A percentile compares a stretch with the other conserved stretches of the same genome.
phyloP scores from a whole-genome alignment of 768 basidiomycete genomes.

The Suillus discolor region DNA sequence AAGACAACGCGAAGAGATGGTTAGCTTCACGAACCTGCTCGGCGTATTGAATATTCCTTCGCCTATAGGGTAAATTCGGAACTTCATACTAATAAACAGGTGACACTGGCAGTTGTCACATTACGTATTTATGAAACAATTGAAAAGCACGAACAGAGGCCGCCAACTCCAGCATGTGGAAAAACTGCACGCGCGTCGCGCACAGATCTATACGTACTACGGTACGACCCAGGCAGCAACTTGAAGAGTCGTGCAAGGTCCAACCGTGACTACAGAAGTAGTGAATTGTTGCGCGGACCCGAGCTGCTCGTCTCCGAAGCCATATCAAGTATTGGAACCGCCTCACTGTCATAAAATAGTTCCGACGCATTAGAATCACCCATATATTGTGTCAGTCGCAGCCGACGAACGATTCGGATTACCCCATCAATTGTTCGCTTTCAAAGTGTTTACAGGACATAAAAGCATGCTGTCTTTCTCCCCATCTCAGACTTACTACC shows the following conservation, averaged over 20 bases:
- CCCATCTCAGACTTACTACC: background rate
- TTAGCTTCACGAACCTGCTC: too few species aligned
- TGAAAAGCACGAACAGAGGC: too few species aligned
- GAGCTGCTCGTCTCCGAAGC: background rate
- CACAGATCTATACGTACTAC: background rate
- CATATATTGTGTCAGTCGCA: background rate
- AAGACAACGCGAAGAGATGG: too few species aligned
- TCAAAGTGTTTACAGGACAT: background rate
- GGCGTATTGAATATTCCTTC: too few species aligned
- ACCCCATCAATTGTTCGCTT: too few species aligned
- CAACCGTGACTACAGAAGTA: background rate
- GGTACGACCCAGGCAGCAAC: too few species aligned
- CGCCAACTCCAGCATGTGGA: background rate
- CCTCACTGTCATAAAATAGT: background rate
- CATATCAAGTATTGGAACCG: background rate
- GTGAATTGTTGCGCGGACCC: background rate
- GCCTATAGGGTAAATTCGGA: too few species aligned
- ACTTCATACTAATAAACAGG: too few species aligned
- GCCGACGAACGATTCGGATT: background rate
- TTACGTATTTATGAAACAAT: too few species aligned
- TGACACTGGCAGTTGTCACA: too few species aligned
- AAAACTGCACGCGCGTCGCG: background rate
- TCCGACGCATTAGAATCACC: background rate
- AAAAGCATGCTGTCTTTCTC: background rate
- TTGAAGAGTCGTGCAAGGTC: background rate